A percentile compares a stretch with the other conserved stretches of the same genome.
Evolutionary conservation across 306 rosid genomes (phyloP).

Genomic region (Carpinus viminea): DNA sequence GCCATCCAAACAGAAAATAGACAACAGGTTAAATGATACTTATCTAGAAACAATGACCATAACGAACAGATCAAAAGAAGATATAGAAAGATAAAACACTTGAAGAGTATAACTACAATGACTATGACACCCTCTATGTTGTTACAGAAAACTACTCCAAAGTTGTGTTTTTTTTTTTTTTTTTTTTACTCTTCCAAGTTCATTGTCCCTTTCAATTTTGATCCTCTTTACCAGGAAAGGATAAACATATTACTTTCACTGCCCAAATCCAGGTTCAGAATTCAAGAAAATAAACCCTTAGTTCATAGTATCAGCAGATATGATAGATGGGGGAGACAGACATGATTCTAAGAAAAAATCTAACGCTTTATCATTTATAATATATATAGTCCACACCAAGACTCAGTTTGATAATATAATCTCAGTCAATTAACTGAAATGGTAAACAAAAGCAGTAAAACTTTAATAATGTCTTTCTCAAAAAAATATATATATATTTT

Average conservation of each 20-base stretch:
- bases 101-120: not conserved
- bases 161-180: not conserved
- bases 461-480: slow-evolving; percentile 5
- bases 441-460: slow-evolving; percentile 11
- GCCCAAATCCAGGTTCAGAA: not conserved
- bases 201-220: not conserved
- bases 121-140: not conserved
- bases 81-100: not conserved
- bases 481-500: not conserved
- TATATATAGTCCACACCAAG: slow-evolving; percentile 11
- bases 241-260: slow-evolving; percentile 15
- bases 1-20: not conserved
- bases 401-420: slow-evolving; percentile 18
- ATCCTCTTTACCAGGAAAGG: not conserved
- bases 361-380: slow-evolving; percentile 13
- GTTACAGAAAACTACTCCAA: not conserved
- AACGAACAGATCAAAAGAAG: not conserved
- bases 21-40: not conserved
- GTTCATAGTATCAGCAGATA: not conserved
- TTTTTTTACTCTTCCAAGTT: not conserved
- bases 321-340: slow-evolving; percentile 10
- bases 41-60: not conserved
- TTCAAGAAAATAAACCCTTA: not conserved
- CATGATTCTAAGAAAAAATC: not conserved
- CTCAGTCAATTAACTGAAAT: slow-evolving; percentile 10